Base-by-base conservation (phyloP, 495 filamentous ascomycete genomes). In the Hyaloscypha variabilis region DNA sequence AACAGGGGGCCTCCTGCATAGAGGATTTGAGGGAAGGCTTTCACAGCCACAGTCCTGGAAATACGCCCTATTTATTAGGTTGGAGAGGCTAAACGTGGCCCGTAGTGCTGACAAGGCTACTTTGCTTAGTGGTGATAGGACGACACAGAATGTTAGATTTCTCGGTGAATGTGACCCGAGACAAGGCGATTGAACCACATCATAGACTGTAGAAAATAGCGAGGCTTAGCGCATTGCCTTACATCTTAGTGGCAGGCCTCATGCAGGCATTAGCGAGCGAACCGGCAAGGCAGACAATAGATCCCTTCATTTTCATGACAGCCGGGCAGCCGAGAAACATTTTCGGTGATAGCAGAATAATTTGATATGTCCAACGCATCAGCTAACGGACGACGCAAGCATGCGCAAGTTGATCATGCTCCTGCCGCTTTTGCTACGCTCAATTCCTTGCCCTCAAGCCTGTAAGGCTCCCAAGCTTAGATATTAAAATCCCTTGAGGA, bases 111-210 rank as follows among this genome's bases (percentile, higher is more conserved):
- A 53, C 51, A 53, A 5, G 51, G 51, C 51, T 53, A 5, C 51
- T 53, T 53, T 24, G 26, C 51, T 53, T 53, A 11, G 51, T 52
- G 49, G 6, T 6, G 51, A 53, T 53, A 53, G 51, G 51, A 53
- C 51, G 26, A 53, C 51, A 53, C 14, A 53, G 6, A 53, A 53
- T 53, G 51, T 53, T 53, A 21, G 6, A 53, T 53, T 53, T 53
- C 51, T 53, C 51, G 51, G 51, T 53, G 51, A 53, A 24, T 53
- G 6, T 28, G 51, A 21, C 39, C 51, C 5, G 51, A 28, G n/a
- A 53, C 51, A 53, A 53, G 51, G 3, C 51, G 51, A 53, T 53
- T 23, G 51, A 53, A 53, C 51, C 51, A 53, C 51, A 53, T 53
- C 51, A 53, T 24, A 53, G 10, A 28, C 8, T 8, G 51, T 53